Evolutionary conservation across 179 eudicot species (phyloP).

Genomic region (Actinidia polygama): DNA sequence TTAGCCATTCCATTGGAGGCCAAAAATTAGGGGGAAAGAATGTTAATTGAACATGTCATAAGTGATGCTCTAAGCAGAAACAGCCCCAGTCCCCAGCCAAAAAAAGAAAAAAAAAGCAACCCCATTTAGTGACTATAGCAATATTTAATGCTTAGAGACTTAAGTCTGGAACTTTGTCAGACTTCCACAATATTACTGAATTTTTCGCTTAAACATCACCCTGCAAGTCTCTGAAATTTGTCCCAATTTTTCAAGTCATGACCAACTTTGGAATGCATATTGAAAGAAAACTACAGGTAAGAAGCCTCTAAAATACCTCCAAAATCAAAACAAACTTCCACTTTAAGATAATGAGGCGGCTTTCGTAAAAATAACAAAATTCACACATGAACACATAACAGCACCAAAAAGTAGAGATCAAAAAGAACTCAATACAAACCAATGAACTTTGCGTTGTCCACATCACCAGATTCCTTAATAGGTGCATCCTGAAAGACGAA

Average conservation of each 20-base stretch:
- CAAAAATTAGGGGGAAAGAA: no score
- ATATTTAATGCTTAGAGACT: not conserved
- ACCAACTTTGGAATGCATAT: constrained; percentile 9
- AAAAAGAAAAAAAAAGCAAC: not conserved
- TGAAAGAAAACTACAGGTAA: not conserved
- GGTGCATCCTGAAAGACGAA: constrained; percentile 83
- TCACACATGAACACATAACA: not conserved
- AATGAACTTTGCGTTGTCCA: constrained; percentile 81
- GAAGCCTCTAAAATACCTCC: constrained; percentile 2
- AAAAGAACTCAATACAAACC: constrained; percentile 40
- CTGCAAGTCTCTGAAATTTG: not conserved
- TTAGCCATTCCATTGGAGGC: no score
- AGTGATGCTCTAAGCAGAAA: no score
- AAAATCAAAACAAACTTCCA: not conserved
- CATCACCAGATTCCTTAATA: constrained; percentile 89
- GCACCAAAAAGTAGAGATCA: not conserved
- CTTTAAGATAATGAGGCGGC: not conserved
- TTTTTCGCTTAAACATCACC: not conserved
- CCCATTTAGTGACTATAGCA: not conserved
- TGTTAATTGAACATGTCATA: no score
- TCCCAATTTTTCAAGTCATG: not conserved
- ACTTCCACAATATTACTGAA: not conserved
- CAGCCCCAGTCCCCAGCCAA: no score
- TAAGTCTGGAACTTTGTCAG: not conserved
- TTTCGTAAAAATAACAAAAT: constrained; percentile 9